Percentiles rank a stretch among this genome's conserved stretches.
phyloP scores from a whole-genome alignment of 2,329 filamentous ascomycete species.

The Colletotrichum sp. region DNA sequence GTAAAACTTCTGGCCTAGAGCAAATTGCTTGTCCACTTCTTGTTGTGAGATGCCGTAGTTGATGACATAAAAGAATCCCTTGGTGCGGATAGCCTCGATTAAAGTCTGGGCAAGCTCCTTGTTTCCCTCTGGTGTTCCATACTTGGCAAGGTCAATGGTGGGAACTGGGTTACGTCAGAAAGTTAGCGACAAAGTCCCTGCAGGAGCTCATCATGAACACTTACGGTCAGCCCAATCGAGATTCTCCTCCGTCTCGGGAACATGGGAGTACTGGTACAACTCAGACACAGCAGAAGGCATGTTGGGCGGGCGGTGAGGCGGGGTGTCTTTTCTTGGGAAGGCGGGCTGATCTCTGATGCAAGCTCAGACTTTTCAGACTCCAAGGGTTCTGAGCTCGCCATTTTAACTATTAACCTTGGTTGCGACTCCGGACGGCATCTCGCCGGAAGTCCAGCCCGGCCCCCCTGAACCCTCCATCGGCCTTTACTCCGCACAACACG shows the following conservation, averaged over 20 bases:
- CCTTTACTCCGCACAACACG: slow-evolving; percentile 1
- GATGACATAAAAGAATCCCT: slow-evolving; percentile 63
- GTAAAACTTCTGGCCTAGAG: slow-evolving; percentile 60
- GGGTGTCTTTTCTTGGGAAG: not conserved
- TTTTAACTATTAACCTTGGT: slow-evolving; percentile 3
- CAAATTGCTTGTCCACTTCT: slow-evolving; percentile 63
- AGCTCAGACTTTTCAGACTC: not conserved
- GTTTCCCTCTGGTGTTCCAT: slow-evolving; percentile 35
- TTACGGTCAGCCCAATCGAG: slow-evolving; percentile 42
- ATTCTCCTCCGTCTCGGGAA: slow-evolving; percentile 39
- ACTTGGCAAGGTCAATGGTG: slow-evolving; percentile 37
- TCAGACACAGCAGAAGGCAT: slow-evolving; percentile 36
- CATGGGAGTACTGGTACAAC: slow-evolving; percentile 37
- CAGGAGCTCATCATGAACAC: not conserved
- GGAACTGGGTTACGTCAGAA: slow-evolving; percentile 26
- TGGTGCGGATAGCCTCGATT: slow-evolving; percentile 37
- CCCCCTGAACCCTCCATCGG: not conserved
- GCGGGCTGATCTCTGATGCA: not conserved
- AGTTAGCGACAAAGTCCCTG: rapidly evolving
- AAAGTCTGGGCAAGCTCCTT: slow-evolving; percentile 29
- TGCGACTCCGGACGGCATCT: not conserved
- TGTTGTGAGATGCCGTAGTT: slow-evolving; percentile 66
- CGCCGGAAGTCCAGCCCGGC: not conserved
- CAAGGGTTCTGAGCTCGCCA: slow-evolving; percentile 12
- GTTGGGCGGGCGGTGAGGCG: slow-evolving; percentile 8